Conservation (phyloP, 768 basidiomycete genomes). For the Dentipellis sp. region DNA sequence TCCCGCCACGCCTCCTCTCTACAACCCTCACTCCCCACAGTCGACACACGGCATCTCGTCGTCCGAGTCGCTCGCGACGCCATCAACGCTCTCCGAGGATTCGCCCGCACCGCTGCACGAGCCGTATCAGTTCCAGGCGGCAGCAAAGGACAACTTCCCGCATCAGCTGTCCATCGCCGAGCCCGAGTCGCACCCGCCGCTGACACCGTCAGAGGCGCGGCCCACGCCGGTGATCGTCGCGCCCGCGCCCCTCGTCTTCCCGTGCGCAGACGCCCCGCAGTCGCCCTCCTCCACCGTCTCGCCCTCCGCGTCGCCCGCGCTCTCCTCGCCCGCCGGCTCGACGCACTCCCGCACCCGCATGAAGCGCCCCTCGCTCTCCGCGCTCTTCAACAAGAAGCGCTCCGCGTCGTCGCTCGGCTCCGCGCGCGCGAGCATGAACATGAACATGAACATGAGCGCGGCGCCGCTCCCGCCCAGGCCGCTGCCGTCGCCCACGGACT, state of each 20-base stretch:
- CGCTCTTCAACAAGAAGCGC: slow-evolving; percentile 23
- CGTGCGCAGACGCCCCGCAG: slow-evolving; percentile 23
- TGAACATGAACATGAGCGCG: slow-evolving; percentile 22
- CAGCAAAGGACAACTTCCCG: not conserved
- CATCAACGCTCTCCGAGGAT: slow-evolving; percentile 11
- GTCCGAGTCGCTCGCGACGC: slow-evolving; percentile 13
- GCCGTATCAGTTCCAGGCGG: not conserved
- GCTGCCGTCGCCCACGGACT: slow-evolving; percentile 10
- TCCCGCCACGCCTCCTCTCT: slow-evolving; percentile 9
- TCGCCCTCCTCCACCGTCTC: slow-evolving; percentile 27
- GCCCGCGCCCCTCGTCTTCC: slow-evolving; percentile 35
- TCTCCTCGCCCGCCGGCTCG: slow-evolving; percentile 22
- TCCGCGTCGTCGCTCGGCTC: slow-evolving; percentile 38
- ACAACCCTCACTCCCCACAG: slow-evolving; percentile 11
- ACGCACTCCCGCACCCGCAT: slow-evolving; percentile 29
- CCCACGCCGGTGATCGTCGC: slow-evolving; percentile 15
- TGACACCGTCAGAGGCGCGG: slow-evolving; percentile 18
- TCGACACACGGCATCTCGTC: slow-evolving; percentile 9
- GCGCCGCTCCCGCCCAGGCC: slow-evolving; percentile 25
- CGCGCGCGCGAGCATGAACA: slow-evolving; percentile 16
- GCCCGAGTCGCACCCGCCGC: slow-evolving; percentile 22
- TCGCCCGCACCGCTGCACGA: slow-evolving; percentile 2
- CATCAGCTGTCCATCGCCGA: slow-evolving; percentile 17
- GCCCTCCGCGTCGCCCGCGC: slow-evolving; percentile 24
- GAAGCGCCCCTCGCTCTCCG: not conserved